phyloP scores from a whole-genome alignment of 176 grass and related monocot species.

The Musa beccarii region DNA sequence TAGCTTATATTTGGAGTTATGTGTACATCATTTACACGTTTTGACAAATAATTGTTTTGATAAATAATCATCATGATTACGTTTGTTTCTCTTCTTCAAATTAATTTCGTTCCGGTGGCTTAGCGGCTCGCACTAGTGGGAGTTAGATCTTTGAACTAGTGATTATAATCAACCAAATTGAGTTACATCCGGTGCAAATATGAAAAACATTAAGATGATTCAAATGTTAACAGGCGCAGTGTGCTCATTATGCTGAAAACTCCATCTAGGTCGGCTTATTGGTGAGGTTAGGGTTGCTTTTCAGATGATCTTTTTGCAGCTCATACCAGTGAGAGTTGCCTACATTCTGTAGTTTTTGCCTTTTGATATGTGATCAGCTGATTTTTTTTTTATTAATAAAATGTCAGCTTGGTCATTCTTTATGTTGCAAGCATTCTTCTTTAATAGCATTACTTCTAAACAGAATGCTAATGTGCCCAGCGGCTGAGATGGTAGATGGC shows the following conservation, averaged over 20 bases:
- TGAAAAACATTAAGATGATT: too few species aligned
- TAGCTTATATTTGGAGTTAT: too few species aligned
- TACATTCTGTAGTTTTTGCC: background rate
- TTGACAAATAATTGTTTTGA: too few species aligned
- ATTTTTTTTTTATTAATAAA: background rate
- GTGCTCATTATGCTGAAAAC: background rate
- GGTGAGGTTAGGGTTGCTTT: too few species aligned
- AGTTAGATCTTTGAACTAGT: background rate
- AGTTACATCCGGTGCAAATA: too few species aligned
- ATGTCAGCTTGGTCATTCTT: background rate
- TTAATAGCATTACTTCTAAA: background rate
- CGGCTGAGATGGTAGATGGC: conserved; percentile 94
- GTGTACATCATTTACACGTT: too few species aligned
- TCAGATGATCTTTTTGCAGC: too few species aligned
- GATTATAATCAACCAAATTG: too few species aligned
- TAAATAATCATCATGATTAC: background rate
- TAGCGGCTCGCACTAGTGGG: background rate
- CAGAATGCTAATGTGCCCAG: conserved; percentile 89
- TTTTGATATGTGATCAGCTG: background rate
- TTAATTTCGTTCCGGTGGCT: background rate
- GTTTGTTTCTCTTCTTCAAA: background rate
- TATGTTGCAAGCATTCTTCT: background rate
- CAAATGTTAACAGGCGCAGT: too few species aligned
- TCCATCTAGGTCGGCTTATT: background rate
- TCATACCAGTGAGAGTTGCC: too few species aligned